A percentile compares a stretch with the other conserved stretches of the same genome.
Evolutionary conservation across 2,329 filamentous ascomycete genomes (phyloP).

Genomic region (Pseudopyrenochaeta lycopersici): DNA sequence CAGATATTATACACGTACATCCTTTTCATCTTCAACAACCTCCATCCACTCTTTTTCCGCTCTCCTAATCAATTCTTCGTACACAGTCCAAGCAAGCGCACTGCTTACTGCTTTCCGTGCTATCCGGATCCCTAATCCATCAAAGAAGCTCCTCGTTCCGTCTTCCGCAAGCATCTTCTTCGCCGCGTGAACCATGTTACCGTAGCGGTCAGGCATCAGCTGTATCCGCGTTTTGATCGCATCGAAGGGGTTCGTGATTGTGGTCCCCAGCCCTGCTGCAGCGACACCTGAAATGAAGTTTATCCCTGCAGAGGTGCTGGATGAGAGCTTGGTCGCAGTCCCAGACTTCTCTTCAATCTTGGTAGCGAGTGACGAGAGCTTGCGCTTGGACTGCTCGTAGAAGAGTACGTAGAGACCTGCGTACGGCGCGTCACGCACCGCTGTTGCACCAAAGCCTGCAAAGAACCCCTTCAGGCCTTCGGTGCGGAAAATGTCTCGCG

Average conservation of each 20-base stretch:
- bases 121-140: constrained; percentile 86
- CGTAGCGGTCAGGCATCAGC: constrained; percentile 82
- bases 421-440: constrained; percentile 93
- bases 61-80: constrained; percentile 88
- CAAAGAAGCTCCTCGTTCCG: constrained; percentile 80
- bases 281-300: constrained; percentile 86
- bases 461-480: constrained; percentile 89
- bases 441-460: constrained; percentile 90
- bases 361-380: constrained; percentile 55
- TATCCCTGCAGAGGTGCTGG: constrained; percentile 67
- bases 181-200: constrained; percentile 81
- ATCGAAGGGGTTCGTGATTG: constrained; percentile 95
- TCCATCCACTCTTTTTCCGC: constrained; percentile 61
- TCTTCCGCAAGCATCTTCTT: constrained; percentile 83
- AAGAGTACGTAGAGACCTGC: constrained; percentile 93
- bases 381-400: constrained; percentile 84
- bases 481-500: constrained; percentile 74
- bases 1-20: constrained; percentile 15
- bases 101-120: constrained; percentile 90
- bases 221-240: constrained; percentile 95
- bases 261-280: constrained; percentile 83
- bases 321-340: constrained; percentile 32
- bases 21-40: constrained; percentile 32
- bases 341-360: constrained; percentile 37
- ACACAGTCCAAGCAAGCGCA: constrained; percentile 96